Evolutionary conservation across 2,329 filamentous ascomycete genomes (phyloP).

Genomic region (Aspergillus aculeatus): DNA sequence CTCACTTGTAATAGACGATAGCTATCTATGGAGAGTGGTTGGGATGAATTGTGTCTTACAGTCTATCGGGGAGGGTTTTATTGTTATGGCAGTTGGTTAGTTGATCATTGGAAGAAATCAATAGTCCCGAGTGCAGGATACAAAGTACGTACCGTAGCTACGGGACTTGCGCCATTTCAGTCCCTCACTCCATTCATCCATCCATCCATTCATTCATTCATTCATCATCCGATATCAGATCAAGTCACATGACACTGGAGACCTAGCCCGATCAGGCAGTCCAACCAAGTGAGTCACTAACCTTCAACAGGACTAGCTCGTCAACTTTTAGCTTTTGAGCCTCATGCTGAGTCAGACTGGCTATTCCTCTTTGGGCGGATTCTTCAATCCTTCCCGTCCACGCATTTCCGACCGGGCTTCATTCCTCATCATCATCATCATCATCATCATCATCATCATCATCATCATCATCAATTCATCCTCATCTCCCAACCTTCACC

Average conservation of each 20-base stretch:
- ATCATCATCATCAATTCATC: constrained; percentile 10
- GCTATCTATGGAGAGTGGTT: too few species aligned
- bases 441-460: constrained; percentile 3
- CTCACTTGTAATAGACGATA: too few species aligned
- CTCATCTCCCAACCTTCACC: background rate
- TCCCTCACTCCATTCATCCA: too few species aligned
- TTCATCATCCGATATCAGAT: constrained; percentile 6
- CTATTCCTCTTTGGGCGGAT: constrained; percentile 3
- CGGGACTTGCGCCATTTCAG: too few species aligned
- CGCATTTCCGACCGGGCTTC: background rate
- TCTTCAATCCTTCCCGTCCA: constrained; percentile 4
- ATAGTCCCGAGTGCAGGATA: too few species aligned
- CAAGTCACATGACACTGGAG: constrained; percentile 19
- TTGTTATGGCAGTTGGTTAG: too few species aligned
- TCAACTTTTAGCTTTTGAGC: constrained; percentile 40
- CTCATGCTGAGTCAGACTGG: constrained; percentile 27
- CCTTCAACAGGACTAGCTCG: constrained; percentile 17
- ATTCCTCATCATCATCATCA: constrained; percentile 9
- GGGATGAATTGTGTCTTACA: too few species aligned
- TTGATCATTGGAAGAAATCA: too few species aligned
- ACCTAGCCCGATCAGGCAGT: constrained; percentile 14
- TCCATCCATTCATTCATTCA: too few species aligned
- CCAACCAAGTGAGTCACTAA: constrained; percentile 22
- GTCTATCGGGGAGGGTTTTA: too few species aligned
- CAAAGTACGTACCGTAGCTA: too few species aligned